Base-by-base conservation (phyloP, 306 rosid genomes). In the Sicyos edulis region DNA sequence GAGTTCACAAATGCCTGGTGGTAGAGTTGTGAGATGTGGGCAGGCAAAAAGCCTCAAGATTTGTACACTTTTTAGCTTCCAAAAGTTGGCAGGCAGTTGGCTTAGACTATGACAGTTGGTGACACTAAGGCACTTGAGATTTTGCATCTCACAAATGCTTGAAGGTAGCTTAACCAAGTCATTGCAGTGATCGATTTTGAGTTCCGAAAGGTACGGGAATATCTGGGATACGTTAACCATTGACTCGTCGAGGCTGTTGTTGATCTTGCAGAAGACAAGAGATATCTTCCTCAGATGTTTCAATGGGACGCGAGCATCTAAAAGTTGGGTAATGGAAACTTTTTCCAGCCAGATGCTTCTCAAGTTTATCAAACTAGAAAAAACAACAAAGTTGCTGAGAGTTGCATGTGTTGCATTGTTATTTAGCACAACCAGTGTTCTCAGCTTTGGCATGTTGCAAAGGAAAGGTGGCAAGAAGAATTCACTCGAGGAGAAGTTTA, bases 341-440 rank as follows among this genome's bases (percentile, higher is more conserved):
- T 88, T 92, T 78, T 92, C 98, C 32, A 92, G 96, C 98, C 96
- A 92, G 13, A 92, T 86, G 82, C 93, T 87, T 73, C 84, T 86
- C 70, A 90, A 72, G 75, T 80, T 78, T 14, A 66, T n/a, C 75
- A 87, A 66, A 60, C 78, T 78, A 13, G 82, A 29, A 49, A 88
- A 83, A 26, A 90, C 77, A 1, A 86, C 81, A 37, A 79, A 77
- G 60, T 86, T 89, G 29, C 75, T 55, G 54, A 92, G 87, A 37
- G 67, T 54, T 12, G 98, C 88, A 75, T 75, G 89, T 6, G 87
- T 73, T 13, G 89, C 80, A 75, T 85, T 73, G 16, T 84, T 76
- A 56, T 92, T 90, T 44, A 88, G 81, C 2, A 92, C 49, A 68
- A 92, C 77, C 20, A 90, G 37, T 56, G 96, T 90, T 83, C 87